Conservation (phyloP, 75 land plant genomes). For the Sequoia sempervirens region DNA sequence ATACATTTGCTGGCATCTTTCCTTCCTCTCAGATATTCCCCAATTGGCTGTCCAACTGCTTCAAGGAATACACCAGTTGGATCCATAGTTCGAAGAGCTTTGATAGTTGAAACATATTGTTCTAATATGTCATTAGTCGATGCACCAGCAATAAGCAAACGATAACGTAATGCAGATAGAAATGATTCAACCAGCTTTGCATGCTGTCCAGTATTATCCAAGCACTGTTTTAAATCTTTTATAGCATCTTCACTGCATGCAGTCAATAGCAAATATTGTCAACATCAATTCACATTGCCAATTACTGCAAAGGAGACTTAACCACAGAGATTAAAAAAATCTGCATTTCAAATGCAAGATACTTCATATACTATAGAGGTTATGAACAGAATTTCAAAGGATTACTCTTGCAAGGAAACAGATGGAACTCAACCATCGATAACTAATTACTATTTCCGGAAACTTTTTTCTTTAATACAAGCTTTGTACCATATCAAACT, state of each 20-base stretch:
- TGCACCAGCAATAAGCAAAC: constrained; percentile 95
- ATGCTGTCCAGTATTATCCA: constrained; percentile 91
- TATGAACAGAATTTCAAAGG: background rate
- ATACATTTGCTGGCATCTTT: constrained; percentile 98
- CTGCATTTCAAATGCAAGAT: background rate
- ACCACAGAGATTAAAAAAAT: background rate
- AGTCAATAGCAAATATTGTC: background rate
- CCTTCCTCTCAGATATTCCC: constrained; percentile 86
- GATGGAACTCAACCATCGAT: background rate
- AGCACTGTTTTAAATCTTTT: constrained; percentile 88
- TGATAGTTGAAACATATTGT: constrained; percentile 96
- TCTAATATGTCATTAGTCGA: constrained; percentile 95
- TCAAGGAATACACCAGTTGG: constrained; percentile 93
- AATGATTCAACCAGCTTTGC: constrained; percentile 94
- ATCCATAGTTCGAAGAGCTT: constrained; percentile 88
- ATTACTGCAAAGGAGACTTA: background rate
- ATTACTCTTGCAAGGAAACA: background rate
- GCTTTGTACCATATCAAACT: background rate
- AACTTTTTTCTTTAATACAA: background rate
- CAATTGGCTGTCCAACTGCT: constrained; percentile 95
- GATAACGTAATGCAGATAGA: constrained; percentile 75
- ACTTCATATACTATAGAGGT: background rate
- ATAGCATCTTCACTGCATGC: constrained; percentile 74
- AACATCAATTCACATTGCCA: constrained; percentile 2
- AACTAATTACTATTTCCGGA: background rate